phyloP scores from a whole-genome alignment of 2,329 filamentous ascomycete species.

The Claviceps purpurea region DNA sequence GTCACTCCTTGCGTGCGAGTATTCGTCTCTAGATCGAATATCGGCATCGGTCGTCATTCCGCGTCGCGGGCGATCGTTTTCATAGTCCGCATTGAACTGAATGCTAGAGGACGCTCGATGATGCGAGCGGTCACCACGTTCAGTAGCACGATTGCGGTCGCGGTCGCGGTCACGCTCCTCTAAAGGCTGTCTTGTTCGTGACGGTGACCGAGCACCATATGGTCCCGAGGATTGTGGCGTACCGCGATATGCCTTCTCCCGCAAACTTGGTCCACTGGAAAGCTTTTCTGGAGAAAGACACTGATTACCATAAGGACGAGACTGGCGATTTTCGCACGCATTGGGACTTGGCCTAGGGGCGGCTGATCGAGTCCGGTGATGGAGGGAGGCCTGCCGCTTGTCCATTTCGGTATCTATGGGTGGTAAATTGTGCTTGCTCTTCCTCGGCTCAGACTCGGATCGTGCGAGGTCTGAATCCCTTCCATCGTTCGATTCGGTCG shows the following conservation, averaged over 20 bases:
- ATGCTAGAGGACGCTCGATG: slow-evolving; percentile 17
- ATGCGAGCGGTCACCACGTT: slow-evolving; percentile 12
- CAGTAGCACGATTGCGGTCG: slow-evolving; percentile 8
- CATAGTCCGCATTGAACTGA: slow-evolving; percentile 15
- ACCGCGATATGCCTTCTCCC: slow-evolving; percentile 29
- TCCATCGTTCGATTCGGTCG: neutral
- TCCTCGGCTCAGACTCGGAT: slow-evolving; percentile 15
- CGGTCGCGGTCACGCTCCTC: slow-evolving; percentile 13
- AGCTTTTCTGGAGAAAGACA: slow-evolving; percentile 29
- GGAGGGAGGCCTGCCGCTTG: slow-evolving; percentile 15
- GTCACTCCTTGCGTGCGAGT: slow-evolving; percentile 9
- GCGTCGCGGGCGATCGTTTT: slow-evolving; percentile 14
- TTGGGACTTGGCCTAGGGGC: slow-evolving; percentile 18
- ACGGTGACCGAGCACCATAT: slow-evolving; percentile 22
- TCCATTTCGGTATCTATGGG: slow-evolving; percentile 29
- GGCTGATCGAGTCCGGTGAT: slow-evolving; percentile 24
- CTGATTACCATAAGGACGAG: slow-evolving; percentile 18
- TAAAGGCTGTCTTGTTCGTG: slow-evolving; percentile 16
- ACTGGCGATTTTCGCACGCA: slow-evolving; percentile 17
- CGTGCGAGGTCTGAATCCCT: slow-evolving; percentile 4
- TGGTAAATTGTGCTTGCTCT: slow-evolving; percentile 27
- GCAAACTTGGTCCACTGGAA: slow-evolving; percentile 25
- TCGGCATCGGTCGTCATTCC: slow-evolving; percentile 22
- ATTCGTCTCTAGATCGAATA: slow-evolving; percentile 14
- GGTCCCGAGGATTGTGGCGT: slow-evolving; percentile 8